Evolutionary conservation across 257 asterid species (phyloP).

Genomic region (Misopates orontium): DNA sequence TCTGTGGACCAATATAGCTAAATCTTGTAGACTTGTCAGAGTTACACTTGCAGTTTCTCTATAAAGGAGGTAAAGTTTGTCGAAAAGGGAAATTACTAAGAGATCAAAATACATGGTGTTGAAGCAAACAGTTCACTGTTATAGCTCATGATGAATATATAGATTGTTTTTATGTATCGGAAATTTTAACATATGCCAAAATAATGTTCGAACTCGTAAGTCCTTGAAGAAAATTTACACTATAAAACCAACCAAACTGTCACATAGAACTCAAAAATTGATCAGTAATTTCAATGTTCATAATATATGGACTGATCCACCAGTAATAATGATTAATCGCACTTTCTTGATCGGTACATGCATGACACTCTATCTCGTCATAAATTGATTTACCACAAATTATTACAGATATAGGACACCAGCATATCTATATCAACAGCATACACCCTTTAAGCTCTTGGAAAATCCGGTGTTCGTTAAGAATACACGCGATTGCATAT

Average conservation of each 20-base stretch:
- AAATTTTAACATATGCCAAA: no score
- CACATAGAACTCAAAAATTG: conserved; percentile 4
- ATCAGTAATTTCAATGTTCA: not conserved
- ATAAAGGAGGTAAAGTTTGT: not conserved
- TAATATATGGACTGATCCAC: conserved; percentile 2
- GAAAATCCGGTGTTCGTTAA: not conserved
- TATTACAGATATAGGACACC: not conserved
- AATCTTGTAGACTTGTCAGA: not conserved
- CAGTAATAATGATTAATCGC: not conserved
- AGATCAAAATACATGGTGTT: not conserved
- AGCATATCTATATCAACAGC: not conserved
- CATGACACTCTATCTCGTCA: conserved; percentile 6
- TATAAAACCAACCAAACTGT: not conserved
- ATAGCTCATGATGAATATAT: not conserved
- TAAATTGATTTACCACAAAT: not conserved
- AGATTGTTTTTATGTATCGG: no score
- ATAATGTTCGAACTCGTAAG: no score
- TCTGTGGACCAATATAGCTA: not conserved
- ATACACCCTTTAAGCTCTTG: not conserved
- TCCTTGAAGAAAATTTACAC: not conserved
- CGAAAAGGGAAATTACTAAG: no score
- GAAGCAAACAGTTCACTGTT: not conserved
- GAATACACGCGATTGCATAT: no score
- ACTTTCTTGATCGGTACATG: not conserved
- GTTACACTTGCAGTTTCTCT: not conserved